Evolutionary conservation across 75 land plant genomes (phyloP), one percentile per base, ranked within the genome.

Genomic region (Sequoiadendron giganteum): DNA sequence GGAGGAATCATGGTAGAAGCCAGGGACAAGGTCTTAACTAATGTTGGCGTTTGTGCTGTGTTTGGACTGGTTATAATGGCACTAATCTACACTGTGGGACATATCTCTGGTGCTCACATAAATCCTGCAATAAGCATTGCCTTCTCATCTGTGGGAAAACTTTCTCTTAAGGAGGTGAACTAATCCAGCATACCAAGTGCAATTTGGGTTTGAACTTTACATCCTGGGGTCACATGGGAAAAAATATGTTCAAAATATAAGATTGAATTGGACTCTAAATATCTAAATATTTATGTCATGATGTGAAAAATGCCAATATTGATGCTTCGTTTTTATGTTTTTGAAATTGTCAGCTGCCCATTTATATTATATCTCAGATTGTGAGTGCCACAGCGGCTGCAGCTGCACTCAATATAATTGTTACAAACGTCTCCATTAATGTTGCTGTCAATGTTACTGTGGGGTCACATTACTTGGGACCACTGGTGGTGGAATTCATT

Each of bases 401-500:
- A 89, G 3, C 85, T 90, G 28, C 15, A 89, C 10, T 94, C 42
- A 36, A 40, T 14, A 4, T 38, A n/a, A 68, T 32, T 38, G 43
- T 94, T 52, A 68, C 83, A 5, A 90, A 86, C 2, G 75, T 82
- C 9, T 81, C 58, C 42, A 86, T 93, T 45, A 47, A 21, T 16
- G 94, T 83, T 47, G 77, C 75, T 7, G 94, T 91, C 47, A 93
- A 93, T 21, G 47, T 87, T 13, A 93, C 96, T 16, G 68, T 48
- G 2, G 96, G 95, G n/a, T n/a, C n/a, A 2, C 70, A 91, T 16
- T 34, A 90, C 25, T 2, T 88, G 13, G 90, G 91, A 54, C 88
- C 96, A n/a, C 85, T 96, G 30, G 90, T 93, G 48, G 52, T 95
- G 2, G 97, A 96, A 85, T 42, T 93, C 90, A 91, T 96, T 73